Evolutionary conservation across 805 yeast species (phyloP), one percentile per base, ranked within the genome.

Genomic region (Lipomyces yamanashiensis): DNA sequence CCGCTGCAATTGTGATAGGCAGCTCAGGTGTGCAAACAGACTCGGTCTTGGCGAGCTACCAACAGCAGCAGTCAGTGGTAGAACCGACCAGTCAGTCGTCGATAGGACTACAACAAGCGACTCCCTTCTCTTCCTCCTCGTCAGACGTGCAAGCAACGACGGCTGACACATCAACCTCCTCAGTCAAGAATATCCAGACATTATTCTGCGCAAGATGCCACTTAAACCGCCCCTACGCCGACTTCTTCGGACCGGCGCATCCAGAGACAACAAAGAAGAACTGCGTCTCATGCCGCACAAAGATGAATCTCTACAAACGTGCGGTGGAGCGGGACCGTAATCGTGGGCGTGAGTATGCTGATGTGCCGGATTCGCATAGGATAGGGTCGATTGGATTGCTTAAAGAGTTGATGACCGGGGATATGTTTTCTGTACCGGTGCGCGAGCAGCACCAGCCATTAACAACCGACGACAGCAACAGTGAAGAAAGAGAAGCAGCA

Each of bases 371-470:
- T 7, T 55, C 51, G 15, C 59, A 37, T 40, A 15, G 51, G 33
- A 13, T 55, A 2, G n/a, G 15, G 17, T 44, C 52, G 17, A 45
- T 55, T 17, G 59, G 34, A 13, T n/a, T 21, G 52, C 33, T 55
- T 12, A 55, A 55, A 40, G 59, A 55, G 33, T 10, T 41, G 12
- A 13, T 53, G 48, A 53, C 39, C 9, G 34, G 28, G 7, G 61
- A 58, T 40, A 3, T 58, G 43, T 58, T 50, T 19, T 50, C 61
- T 10, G 61, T 58, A 2, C 61, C 61, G 4, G 56, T 58, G 28
- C 39, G 50, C 33, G 58, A 54, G 21, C 28, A 41, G 40, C 43
- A 28, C 7, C 13, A 51, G 45, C 8, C 36, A 17, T 15, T 21
- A 8, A 23, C 40, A 34, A 34, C 7, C 12, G 36, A n/a, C 15